Percentiles rank a stretch among this genome's conserved stretches.
Evolutionary conservation across 345 rosid genomes (phyloP).

Genomic region (Viola odorata): DNA sequence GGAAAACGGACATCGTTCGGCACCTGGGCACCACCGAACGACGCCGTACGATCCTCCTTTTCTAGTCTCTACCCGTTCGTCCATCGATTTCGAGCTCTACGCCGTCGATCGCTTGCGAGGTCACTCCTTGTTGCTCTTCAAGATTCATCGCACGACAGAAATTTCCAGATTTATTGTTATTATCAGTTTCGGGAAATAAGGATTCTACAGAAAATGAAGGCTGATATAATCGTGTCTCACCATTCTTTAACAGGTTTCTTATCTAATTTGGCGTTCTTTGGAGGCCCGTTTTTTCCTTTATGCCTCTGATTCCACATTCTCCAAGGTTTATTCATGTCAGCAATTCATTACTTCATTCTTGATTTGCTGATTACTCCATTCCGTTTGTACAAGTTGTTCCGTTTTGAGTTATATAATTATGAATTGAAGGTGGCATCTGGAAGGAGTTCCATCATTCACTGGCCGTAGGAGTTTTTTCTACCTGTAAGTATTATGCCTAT

Average conservation of each 20-base stretch:
- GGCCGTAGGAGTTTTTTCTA: conserved; percentile 58
- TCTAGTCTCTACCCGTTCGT: conserved; percentile 80
- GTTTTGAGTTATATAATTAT: background rate
- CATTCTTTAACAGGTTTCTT: background rate
- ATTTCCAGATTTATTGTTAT: too few species aligned
- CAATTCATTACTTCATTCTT: background rate
- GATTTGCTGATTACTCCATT: conserved; percentile 11
- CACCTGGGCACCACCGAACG: conserved; percentile 25
- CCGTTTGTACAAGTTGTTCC: background rate
- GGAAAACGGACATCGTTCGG: conserved; percentile 46
- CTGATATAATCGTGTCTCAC: too few species aligned
- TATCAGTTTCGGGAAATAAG: too few species aligned
- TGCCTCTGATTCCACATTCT: conserved; percentile 68
- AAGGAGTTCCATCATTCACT: conserved; percentile 94
- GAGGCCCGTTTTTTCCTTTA: conserved; percentile 12
- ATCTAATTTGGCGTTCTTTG: background rate
- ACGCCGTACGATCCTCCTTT: conserved; percentile 45
- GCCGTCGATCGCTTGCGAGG: conserved; percentile 93
- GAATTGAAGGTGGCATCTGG: conserved; percentile 74
- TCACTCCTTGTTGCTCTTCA: conserved; percentile 8
- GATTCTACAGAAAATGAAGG: too few species aligned
- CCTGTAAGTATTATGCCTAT: conserved; percentile 73
- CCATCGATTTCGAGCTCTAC: conserved; percentile 86
- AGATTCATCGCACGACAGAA: too few species aligned
- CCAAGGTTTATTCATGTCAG: conserved; percentile 48